phyloP scores from a whole-genome alignment of 202 grass and related monocot species.

The Carex arenaria region DNA sequence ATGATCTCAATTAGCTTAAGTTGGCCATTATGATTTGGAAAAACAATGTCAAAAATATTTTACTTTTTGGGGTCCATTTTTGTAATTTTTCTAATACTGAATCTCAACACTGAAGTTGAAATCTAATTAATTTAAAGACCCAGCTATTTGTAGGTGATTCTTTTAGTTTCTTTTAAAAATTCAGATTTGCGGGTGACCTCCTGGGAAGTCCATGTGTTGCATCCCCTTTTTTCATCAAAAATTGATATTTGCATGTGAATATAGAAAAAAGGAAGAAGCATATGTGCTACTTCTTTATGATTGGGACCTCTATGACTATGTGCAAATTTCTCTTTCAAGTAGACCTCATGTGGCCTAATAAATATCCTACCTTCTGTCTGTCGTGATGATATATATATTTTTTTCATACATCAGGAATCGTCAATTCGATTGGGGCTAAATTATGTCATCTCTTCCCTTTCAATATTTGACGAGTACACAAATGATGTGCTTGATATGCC shows the following conservation, averaged over 20 bases:
- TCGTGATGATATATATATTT: slow-evolving; percentile 27
- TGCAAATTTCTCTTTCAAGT: neutral
- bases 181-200: neutral
- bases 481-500: slow-evolving; percentile 97
- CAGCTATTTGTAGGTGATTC: neutral
- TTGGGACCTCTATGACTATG: neutral
- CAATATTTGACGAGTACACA: slow-evolving; percentile 96
- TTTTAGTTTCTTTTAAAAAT: neutral
- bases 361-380: neutral
- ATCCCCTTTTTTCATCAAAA: neutral
- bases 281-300: neutral
- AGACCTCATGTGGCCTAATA: neutral
- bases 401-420: slow-evolving; percentile 53
- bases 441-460: slow-evolving; percentile 69
- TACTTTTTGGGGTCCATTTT: neutral
- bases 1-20: neutral
- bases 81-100: neutral
- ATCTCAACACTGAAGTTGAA: neutral
- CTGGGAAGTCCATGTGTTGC: too few relatives aligned
- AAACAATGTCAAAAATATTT: neutral
- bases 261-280: neutral
- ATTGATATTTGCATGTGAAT: neutral
- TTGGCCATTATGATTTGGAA: neutral
- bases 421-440: slow-evolving; percentile 68
- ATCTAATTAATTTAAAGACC: neutral